These are phyloP conservation scores for Juglanconis sp. DNA, from an alignment of 2,329 filamentous ascomycete species.

Conservation along the genomic window DNA sequence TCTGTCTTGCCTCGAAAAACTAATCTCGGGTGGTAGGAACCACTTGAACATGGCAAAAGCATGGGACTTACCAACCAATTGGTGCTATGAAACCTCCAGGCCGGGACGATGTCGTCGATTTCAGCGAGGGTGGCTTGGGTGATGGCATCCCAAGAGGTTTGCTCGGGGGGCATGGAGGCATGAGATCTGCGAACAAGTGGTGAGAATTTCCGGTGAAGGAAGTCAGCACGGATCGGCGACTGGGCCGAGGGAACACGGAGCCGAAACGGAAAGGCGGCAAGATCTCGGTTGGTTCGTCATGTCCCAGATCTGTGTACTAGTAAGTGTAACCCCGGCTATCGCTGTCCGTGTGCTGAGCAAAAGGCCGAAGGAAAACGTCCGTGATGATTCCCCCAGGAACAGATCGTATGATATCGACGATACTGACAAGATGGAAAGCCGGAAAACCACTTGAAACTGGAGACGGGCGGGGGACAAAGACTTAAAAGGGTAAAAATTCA, in stretches of 20 bases:
- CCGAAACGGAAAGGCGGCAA: slow-evolving; percentile 1
- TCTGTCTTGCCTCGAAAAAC: background rate
- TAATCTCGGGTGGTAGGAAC: too few species aligned
- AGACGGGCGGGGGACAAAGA: background rate
- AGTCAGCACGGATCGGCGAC: background rate
- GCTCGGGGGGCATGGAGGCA: background rate
- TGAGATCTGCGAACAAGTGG: slow-evolving; percentile 4
- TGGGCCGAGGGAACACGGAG: slow-evolving; percentile 4
- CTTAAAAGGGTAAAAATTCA: slow-evolving; percentile 15
- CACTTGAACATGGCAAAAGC: background rate
- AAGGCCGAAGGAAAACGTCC: too few species aligned
- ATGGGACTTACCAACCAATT: slow-evolving; percentile 16
- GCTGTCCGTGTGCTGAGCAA: too few species aligned
- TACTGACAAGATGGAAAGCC: background rate
- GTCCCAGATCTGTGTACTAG: slow-evolving; percentile 6
- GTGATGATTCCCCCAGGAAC: too few species aligned
- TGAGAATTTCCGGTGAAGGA: background rate
- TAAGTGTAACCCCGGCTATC: too few species aligned
- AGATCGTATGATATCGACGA: background rate
- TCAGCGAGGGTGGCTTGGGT: background rate
- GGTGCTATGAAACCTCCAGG: slow-evolving; percentile 13
- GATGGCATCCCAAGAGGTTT: slow-evolving; percentile 9
- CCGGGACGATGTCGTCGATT: slow-evolving; percentile 1
- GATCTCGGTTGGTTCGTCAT: slow-evolving; percentile 7
- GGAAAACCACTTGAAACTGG: background rate